Evolutionary conservation across 2,329 filamentous ascomycete genomes (phyloP), one percentile per base, ranked within the genome.

Genomic region (Penicillium sp.): DNA sequence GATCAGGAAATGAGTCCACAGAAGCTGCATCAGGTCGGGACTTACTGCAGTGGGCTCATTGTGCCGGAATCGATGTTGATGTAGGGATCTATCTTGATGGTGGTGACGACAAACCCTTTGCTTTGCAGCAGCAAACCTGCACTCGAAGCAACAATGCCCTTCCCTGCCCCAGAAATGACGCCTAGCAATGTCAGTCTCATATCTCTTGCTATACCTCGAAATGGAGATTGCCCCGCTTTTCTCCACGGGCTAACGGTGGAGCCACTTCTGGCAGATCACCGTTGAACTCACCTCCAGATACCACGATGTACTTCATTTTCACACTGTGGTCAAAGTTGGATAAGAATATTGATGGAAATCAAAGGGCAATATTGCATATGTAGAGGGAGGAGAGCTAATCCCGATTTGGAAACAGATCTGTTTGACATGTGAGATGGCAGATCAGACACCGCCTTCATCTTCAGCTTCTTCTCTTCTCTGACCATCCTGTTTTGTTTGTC

Each of bases 291-390:
- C 84, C 85, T 77, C 85, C 85, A 61, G 84, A 87, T 59, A 88
- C 84, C 59, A 88, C 76, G 70, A 89, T 83, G 77, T 88, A 88
- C 75, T 88, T 87, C 85, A 88, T 89, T 64, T 73, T 81, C 21
- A 4, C 5, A 34, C 21, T 17, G 3, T 10, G 10, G 6, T 7
- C 2, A 4, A 19, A 26, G 10, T 3, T 7, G 9, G 21, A n/a
- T 19, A 22, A 9, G 7, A 10, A 17, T 26, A 35, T 35, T 24
- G 22, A 33, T 17, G 21, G 19, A 44, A 13, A 19, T 12, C 7
- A 13, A 41, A 41, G 8, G 19, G 31, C 17, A n/a, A 26, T 31
- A 34, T 19, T 19, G 8, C 24, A 26, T 26, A 31, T 19, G 33
- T 35, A 19, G 38, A 19, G n/a, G 13, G n/a, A 43, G 21, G 26